Conservation (phyloP, 257 asterid species). For the Gentiana straminea region DNA sequence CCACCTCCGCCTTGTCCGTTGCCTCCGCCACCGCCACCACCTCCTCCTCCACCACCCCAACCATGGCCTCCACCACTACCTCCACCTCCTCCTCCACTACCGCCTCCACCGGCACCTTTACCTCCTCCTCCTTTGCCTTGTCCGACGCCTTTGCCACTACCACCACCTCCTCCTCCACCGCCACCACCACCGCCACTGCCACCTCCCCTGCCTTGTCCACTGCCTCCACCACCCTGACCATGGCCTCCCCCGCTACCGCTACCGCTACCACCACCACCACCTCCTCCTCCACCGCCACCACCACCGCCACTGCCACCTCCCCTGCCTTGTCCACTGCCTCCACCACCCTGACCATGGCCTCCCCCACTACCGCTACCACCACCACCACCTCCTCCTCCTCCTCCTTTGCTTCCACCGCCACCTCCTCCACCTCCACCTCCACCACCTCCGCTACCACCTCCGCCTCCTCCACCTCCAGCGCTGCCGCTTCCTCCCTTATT, state of each 20-base stretch:
- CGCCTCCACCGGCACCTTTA: background rate
- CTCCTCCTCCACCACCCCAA: background rate
- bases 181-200: constrained; percentile 10
- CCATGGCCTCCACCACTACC: background rate
- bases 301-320: constrained; percentile 5
- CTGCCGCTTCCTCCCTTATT: constrained; percentile 9
- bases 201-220: background rate
- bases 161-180: constrained; percentile 5
- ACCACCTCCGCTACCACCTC: constrained; percentile 19
- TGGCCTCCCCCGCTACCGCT: background rate
- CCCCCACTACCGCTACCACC: constrained; percentile 12
- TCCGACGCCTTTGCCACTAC: background rate
- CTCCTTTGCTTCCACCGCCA: constrained; percentile 9
- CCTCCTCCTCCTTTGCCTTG: constrained; percentile 2
- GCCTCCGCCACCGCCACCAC: background rate
- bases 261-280: constrained; percentile 2
- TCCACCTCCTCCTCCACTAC: background rate
- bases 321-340: background rate
- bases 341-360: constrained; percentile 5
- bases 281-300: constrained; percentile 13
- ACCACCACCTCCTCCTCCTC: constrained; percentile 15
- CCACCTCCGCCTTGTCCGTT: background rate
- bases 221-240: constrained; percentile 1
- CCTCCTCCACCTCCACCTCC: constrained; percentile 6
- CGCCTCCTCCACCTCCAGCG: constrained; percentile 9